phyloP scores from a whole-genome alignment of 345 rosid genomes.

The Eutrema japonicum region DNA sequence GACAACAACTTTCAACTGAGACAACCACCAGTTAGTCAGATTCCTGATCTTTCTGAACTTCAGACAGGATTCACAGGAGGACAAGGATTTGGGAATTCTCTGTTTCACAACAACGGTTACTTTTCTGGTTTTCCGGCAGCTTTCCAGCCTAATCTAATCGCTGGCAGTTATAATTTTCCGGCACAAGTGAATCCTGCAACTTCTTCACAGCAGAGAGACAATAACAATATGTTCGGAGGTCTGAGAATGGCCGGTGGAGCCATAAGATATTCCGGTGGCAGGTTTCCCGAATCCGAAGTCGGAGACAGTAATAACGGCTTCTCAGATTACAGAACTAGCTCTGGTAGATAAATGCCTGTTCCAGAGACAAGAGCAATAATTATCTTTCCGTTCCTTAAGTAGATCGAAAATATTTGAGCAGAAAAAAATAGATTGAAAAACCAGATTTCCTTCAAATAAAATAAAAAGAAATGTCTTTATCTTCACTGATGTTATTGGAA shows the following conservation, averaged over 20 bases:
- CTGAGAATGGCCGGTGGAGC: constrained; percentile 28
- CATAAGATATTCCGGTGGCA: constrained; percentile 22
- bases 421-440: background rate
- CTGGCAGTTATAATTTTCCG: constrained; percentile 23
- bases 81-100: constrained; percentile 26
- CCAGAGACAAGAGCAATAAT: constrained; percentile 4
- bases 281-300: background rate
- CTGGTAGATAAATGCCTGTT: constrained; percentile 30
- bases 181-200: constrained; percentile 25
- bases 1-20: constrained; percentile 34
- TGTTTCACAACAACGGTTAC: constrained; percentile 32
- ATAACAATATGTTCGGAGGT: constrained; percentile 30
- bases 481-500: background rate
- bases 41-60: constrained; percentile 25
- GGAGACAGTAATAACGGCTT: background rate
- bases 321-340: constrained; percentile 29
- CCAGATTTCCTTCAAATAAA: background rate
- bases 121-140: constrained; percentile 36
- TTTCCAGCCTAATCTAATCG: constrained; percentile 28
- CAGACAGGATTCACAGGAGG: constrained; percentile 29
- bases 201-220: constrained; percentile 33
- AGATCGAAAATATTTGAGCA: background rate
- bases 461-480: background rate
- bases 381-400: constrained; percentile 2
- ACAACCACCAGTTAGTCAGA: constrained; percentile 35